Percentiles rank a stretch among this genome's conserved stretches.
These are phyloP conservation scores for Yamagishiella unicocca DNA, from an alignment of 139 green algal species.

Conservation along the genomic window DNA sequence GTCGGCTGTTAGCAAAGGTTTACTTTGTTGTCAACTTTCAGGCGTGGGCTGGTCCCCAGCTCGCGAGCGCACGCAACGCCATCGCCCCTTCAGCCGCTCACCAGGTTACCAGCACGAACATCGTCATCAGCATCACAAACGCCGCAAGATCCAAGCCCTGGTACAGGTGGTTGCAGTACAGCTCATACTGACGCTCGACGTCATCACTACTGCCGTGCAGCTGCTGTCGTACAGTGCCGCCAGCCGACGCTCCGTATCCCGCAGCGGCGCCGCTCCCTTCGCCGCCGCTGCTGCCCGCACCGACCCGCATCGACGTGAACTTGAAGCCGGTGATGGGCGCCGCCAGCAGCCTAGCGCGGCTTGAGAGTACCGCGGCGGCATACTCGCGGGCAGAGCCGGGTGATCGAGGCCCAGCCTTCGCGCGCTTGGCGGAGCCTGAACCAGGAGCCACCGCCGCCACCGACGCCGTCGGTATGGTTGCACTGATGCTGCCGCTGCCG, in stretches of 20 bases:
- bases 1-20: too few species aligned
- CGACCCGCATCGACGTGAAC: too few species aligned
- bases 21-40: too few species aligned
- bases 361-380: background rate
- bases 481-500: background rate
- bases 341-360: background rate
- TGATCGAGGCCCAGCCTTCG: background rate
- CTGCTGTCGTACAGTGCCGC: background rate
- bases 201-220: background rate
- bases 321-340: background rate
- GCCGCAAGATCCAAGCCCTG: constrained; percentile 4
- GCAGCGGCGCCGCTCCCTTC: background rate
- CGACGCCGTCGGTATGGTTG: too few species aligned
- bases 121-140: background rate
- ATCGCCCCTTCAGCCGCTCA: too few species aligned
- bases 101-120: constrained; percentile 32
- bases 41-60: too few species aligned
- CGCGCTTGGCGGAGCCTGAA: too few species aligned
- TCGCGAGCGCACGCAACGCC: too few species aligned
- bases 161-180: background rate
- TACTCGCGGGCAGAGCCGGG: background rate
- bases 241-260: background rate
- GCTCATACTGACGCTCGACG: constrained; percentile 27
- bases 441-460: too few species aligned
- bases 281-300: background rate